Conservation (phyloP, 805 yeast species). For the Metschnikowia rubicola region DNA sequence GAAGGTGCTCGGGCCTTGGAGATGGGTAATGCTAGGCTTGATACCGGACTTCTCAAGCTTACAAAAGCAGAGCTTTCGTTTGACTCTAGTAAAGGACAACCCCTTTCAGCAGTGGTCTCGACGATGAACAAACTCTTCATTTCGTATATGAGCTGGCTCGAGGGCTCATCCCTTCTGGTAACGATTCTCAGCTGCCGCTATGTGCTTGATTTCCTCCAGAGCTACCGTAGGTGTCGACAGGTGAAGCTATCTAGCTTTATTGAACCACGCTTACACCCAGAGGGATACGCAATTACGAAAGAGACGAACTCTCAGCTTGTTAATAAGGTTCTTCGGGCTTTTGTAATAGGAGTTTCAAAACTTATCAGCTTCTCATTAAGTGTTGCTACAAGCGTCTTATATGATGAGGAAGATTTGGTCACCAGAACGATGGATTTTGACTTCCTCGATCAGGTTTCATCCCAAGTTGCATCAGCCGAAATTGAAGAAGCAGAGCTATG, state of each 20-base stretch:
- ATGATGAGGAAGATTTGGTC: slow-evolving; percentile 74
- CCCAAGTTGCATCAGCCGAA: slow-evolving; percentile 22
- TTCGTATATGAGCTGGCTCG: slow-evolving; percentile 67
- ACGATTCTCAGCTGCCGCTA: slow-evolving; percentile 74
- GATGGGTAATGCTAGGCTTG: slow-evolving; percentile 65
- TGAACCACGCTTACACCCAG: slow-evolving; percentile 10
- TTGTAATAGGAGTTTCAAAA: slow-evolving; percentile 51
- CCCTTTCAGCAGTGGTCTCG: slow-evolving; percentile 43
- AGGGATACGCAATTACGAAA: not conserved
- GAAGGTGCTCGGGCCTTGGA: slow-evolving; percentile 91
- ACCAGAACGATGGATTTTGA: slow-evolving; percentile 56
- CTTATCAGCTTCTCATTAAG: slow-evolving; percentile 47
- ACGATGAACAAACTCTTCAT: slow-evolving; percentile 53
- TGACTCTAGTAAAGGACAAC: slow-evolving; percentile 38
- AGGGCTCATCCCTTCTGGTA: slow-evolving; percentile 69
- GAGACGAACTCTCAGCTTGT: slow-evolving; percentile 27
- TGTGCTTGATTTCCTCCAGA: slow-evolving; percentile 55
- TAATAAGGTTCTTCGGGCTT: slow-evolving; percentile 50
- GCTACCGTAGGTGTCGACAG: slow-evolving; percentile 26
- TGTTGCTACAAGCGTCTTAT: slow-evolving; percentile 56
- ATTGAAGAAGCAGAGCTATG: slow-evolving; percentile 34
- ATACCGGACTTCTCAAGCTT: slow-evolving; percentile 65
- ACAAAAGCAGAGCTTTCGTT: slow-evolving; percentile 43
- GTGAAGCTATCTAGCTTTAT: slow-evolving; percentile 9
- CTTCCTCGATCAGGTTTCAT: slow-evolving; percentile 25